Evolutionary conservation across 768 basidiomycete species (phyloP).

Genomic region (Russula dissimulans): DNA sequence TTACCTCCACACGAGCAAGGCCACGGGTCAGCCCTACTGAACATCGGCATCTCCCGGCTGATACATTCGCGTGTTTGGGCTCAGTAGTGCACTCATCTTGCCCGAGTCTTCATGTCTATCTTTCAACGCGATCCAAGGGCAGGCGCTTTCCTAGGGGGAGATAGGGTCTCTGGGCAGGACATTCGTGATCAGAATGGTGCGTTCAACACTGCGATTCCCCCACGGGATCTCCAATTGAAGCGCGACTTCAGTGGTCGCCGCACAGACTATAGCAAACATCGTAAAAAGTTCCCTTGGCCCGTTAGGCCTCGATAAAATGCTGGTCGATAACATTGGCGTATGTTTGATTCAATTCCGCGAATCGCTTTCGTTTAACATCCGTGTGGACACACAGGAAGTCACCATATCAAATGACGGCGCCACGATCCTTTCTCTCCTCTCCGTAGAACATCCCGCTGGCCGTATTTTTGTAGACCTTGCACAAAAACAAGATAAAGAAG

Average conservation of each 20-base stretch:
- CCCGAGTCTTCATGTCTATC: slow-evolving; percentile 33
- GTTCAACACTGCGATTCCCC: slow-evolving; percentile 17
- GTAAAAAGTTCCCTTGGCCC: slow-evolving; percentile 95
- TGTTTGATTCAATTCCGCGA: slow-evolving; percentile 24
- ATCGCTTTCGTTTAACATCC: slow-evolving; percentile 12
- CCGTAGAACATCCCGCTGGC: slow-evolving; percentile 95
- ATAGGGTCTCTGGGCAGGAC: slow-evolving; percentile 90
- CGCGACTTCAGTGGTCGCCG: slow-evolving; percentile 73
- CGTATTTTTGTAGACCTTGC: slow-evolving; percentile 97
- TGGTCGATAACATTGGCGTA: slow-evolving; percentile 96
- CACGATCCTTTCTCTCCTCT: slow-evolving; percentile 89
- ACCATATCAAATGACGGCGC: slow-evolving; percentile 99
- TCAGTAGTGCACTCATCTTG: background rate
- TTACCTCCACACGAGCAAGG: too few species aligned
- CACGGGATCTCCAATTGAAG: background rate
- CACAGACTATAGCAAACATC: slow-evolving; percentile 93
- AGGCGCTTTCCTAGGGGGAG: slow-evolving; percentile 89
- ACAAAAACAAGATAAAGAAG: slow-evolving; percentile 98
- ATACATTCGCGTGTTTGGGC: background rate
- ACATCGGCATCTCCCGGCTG: slow-evolving; percentile 11
- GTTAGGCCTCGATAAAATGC: slow-evolving; percentile 92
- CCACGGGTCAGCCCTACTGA: too few species aligned
- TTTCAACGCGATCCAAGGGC: slow-evolving; percentile 89
- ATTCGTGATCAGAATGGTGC: slow-evolving; percentile 94
- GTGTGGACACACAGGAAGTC: slow-evolving; percentile 63